phyloP scores from a whole-genome alignment of 148 eudicot genomes.

The Gaultheria prostrata region DNA sequence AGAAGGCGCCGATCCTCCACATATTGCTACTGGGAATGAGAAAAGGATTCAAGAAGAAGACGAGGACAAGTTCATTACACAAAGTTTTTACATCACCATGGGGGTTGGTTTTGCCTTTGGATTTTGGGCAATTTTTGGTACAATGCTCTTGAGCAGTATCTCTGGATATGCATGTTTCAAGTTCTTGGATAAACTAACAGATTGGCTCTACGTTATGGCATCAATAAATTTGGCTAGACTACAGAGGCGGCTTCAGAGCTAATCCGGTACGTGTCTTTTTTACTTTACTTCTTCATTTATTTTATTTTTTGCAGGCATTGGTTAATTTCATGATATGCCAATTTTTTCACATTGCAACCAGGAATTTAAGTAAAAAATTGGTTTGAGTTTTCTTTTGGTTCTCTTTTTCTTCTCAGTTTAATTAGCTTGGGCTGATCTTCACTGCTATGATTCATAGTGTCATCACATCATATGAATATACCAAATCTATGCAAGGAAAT shows the following conservation, averaged over 20 bases:
- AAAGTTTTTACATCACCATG: constrained; percentile 5
- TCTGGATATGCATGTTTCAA: neutral
- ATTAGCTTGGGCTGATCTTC: too few species aligned
- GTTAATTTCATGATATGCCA: neutral
- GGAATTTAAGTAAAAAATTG: too few species aligned
- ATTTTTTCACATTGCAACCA: neutral
- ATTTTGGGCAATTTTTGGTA: constrained; percentile 15
- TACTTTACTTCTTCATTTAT: neutral
- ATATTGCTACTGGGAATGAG: too few species aligned
- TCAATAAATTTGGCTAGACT: neutral
- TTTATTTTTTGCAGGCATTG: neutral
- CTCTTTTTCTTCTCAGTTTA: neutral
- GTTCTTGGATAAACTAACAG: neutral
- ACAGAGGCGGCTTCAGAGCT: neutral
- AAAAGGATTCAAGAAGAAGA: constrained; percentile 6
- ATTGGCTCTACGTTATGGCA: neutral
- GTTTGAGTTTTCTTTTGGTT: neutral
- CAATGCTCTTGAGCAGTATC: neutral
- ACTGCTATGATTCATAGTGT: too few species aligned
- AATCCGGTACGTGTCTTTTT: neutral
- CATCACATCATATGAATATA: too few species aligned
- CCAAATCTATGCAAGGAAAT: too few species aligned
- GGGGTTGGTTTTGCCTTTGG: constrained; percentile 11
- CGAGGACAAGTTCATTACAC: neutral
- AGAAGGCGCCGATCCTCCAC: neutral